Conservation (phyloP, 2,329 filamentous ascomycete genomes). For the Curvularia sp. region DNA sequence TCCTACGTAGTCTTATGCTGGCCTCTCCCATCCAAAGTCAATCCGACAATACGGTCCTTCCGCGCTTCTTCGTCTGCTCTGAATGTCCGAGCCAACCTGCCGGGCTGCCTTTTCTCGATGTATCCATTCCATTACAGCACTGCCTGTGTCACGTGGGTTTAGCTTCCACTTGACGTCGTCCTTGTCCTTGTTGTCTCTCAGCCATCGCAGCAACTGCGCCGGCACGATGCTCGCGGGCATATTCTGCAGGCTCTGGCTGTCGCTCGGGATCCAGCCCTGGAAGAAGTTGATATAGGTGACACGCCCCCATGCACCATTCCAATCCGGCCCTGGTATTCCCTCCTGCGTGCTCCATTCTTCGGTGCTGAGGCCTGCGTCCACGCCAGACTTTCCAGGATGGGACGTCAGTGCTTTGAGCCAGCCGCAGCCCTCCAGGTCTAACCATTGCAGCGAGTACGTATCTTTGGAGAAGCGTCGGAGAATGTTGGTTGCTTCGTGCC, state of each 20-base stretch:
- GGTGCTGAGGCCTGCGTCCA: slow-evolving; percentile 1
- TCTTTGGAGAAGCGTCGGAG: slow-evolving; percentile 62
- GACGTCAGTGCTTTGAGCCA: slow-evolving; percentile 63
- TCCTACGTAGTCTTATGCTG: not conserved
- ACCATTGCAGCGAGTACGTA: slow-evolving; percentile 66
- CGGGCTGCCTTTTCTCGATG: slow-evolving; percentile 48
- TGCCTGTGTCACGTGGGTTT: slow-evolving; percentile 27
- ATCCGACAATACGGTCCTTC: slow-evolving; percentile 44
- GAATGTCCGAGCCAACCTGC: slow-evolving; percentile 42
- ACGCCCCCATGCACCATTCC: slow-evolving; percentile 54
- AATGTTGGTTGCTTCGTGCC: slow-evolving; percentile 63
- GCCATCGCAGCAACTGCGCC: slow-evolving; percentile 45
- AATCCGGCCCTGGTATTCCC: slow-evolving; percentile 41
- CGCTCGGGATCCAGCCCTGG: slow-evolving; percentile 55
- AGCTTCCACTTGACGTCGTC: slow-evolving; percentile 28
- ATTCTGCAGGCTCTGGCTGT: slow-evolving; percentile 36
- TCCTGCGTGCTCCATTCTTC: slow-evolving; percentile 15
- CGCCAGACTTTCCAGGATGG: slow-evolving; percentile 23
- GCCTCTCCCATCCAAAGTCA: slow-evolving; percentile 46
- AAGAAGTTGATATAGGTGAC: slow-evolving; percentile 51
- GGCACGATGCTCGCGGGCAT: slow-evolving; percentile 48
- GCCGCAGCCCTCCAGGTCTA: slow-evolving; percentile 67
- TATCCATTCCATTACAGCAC: slow-evolving; percentile 46
- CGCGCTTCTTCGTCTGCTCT: slow-evolving; percentile 30
- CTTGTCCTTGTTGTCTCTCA: slow-evolving; percentile 42